Base-by-base conservation (phyloP, 306 rosid genomes). In the Rosa chinensis region DNA sequence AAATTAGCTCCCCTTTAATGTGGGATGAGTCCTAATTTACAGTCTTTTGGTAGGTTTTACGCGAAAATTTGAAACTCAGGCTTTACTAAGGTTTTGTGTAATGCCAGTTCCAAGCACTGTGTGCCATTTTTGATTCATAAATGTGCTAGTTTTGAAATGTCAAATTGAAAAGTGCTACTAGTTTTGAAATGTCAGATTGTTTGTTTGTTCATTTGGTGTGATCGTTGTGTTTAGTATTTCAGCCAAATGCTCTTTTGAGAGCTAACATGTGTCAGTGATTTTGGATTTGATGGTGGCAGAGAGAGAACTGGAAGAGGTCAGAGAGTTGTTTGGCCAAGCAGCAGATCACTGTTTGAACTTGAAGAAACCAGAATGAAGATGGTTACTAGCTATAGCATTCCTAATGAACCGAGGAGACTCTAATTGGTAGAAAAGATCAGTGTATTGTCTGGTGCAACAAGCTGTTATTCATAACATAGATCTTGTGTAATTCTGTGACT, bases 281-380 rank as follows among this genome's bases (percentile, higher is more conserved):
- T 69, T 6, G 25, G 73, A n/a, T 37, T 69, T 55, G 44, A 25
- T 43, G 70, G 58, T 73, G 44, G 61, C 79, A 75, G 79, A 45
- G 72, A 76, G 79, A 12, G 79, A 76, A 62, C 64, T 76, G 47
- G 47, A 76, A 45, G 79, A 76, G 79, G 79, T 76, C 35, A 28
- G 72, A 28, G 72, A 62, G 62, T 63, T 75, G 58, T 75, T 76
- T 76, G 79, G 61, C 11, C 55, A 76, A 76, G 59, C 72, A 45
- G 72, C 79, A 4, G 61, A 76, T 45, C 79, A 76, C 71, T 76
- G 71, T 45, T 62, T 76, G 79, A 76, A 76, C 79, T 5, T 62
- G 79, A 76, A 76, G 72, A 76, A 76, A 28, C 69, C 56, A 61
- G 58, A 59, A n/a, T 75, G 78, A 75, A 44, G 55, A 53, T 5